Conservation (phyloP, 129 eudicot species). For the Smallanthus sonchifolius region DNA sequence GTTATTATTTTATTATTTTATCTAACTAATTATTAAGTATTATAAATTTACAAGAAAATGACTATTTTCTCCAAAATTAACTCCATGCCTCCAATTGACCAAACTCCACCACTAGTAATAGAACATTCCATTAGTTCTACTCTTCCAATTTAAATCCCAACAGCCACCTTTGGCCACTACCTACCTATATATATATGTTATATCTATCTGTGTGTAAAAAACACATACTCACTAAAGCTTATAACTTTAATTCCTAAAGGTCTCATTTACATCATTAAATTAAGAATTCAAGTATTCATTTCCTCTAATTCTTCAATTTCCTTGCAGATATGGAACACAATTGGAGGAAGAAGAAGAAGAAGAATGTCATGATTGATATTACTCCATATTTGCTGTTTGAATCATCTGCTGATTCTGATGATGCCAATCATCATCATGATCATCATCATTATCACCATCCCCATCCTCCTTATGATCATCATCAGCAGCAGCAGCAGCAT, state of each 20-base stretch:
- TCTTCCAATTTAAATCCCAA: slow-evolving; percentile 7
- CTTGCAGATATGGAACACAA: slow-evolving; percentile 23
- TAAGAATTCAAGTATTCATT: slow-evolving; percentile 6
- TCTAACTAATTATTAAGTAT: no score
- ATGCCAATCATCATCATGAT: slow-evolving; percentile 11
- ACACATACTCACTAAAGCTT: slow-evolving; percentile 18
- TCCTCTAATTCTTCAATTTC: background rate
- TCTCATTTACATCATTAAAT: slow-evolving; percentile 12
- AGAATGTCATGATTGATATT: slow-evolving; percentile 28
- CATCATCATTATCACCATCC: background rate
- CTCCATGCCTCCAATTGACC: background rate
- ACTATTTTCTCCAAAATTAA: background rate
- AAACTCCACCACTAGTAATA: slow-evolving; percentile 1
- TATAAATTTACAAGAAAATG: background rate
- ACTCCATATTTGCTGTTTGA: slow-evolving; percentile 30
- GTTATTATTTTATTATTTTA: no score
- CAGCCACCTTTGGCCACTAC: slow-evolving; percentile 15
- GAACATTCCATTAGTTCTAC: slow-evolving; percentile 4
- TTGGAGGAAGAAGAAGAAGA: slow-evolving; percentile 25
- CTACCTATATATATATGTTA: slow-evolving; percentile 16
- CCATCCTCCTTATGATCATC: background rate
- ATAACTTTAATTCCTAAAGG: slow-evolving; percentile 17
- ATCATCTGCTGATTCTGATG: slow-evolving; percentile 37
- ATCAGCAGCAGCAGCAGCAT: background rate
- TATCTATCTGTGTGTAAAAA: slow-evolving; percentile 13